Evolutionary conservation across 2,329 filamentous ascomycete species (phyloP).

Genomic region (Peltaster fructicola): DNA sequence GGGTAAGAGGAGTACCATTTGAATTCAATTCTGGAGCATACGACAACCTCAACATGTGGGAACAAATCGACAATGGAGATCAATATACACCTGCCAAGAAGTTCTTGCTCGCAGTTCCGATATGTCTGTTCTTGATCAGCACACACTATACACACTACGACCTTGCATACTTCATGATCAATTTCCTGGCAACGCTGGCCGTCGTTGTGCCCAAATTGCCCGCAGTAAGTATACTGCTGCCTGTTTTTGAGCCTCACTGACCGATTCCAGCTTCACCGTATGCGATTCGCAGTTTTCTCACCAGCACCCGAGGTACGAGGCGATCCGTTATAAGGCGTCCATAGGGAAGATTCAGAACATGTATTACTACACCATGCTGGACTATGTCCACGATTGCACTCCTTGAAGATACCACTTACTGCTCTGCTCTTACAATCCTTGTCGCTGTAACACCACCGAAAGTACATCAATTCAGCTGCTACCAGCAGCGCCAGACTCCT

Average conservation of each 20-base stretch:
- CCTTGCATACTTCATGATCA: slow-evolving; percentile 90
- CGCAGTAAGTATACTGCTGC: slow-evolving; percentile 47
- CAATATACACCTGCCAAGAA: slow-evolving; percentile 99
- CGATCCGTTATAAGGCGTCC: too few relatives aligned
- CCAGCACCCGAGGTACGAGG: too few relatives aligned
- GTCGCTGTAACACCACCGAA: too few relatives aligned
- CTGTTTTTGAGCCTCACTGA: slow-evolving; percentile 4
- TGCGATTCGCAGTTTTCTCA: slow-evolving; percentile 21
- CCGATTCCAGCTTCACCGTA: slow-evolving; percentile 18
- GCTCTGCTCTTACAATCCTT: too few relatives aligned
- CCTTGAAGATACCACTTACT: too few relatives aligned
- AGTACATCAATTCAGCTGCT: too few relatives aligned
- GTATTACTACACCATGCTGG: too few relatives aligned
- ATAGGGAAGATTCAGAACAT: too few relatives aligned
- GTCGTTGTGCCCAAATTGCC: slow-evolving; percentile 95
- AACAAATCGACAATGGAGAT: slow-evolving; percentile 97
- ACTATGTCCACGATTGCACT: too few relatives aligned
- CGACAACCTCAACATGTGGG: slow-evolving; percentile 99
- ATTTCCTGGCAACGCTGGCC: slow-evolving; percentile 77
- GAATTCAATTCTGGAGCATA: slow-evolving; percentile 98
- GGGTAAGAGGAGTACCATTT: slow-evolving; percentile 91
- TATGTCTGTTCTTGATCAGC: slow-evolving; percentile 85
- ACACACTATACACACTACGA: slow-evolving; percentile 99
- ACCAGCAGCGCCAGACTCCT: too few relatives aligned
- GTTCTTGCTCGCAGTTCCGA: slow-evolving; percentile 85